These are phyloP conservation scores for Oryza rufipogon DNA, from an alignment of 176 grass and related monocot species.

Conservation along the genomic window DNA sequence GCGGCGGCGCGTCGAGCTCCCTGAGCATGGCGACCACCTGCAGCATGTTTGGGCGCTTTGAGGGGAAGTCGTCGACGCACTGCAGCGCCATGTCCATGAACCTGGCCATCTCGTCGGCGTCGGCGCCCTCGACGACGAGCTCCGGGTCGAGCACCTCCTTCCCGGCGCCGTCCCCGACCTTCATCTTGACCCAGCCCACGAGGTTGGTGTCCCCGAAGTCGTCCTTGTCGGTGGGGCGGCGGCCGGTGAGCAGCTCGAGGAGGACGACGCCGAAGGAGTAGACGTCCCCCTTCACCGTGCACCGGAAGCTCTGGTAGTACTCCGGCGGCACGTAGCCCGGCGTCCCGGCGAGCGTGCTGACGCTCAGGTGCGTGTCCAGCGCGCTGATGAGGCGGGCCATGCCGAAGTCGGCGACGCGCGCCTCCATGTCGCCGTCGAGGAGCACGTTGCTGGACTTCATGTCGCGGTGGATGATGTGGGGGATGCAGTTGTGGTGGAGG, in stretches of 20 bases:
- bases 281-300: conserved; percentile 87
- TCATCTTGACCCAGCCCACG: conserved; percentile 95
- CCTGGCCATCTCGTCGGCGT: conserved; percentile 54
- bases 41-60: conserved; percentile 88
- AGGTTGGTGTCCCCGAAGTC: conserved; percentile 96
- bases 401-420: conserved; percentile 85
- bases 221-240: conserved; percentile 86
- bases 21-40: conserved; percentile 78
- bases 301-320: conserved; percentile 99
- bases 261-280: conserved; percentile 96
- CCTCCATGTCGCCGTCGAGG: conserved; percentile 73
- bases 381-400: conserved; percentile 91
- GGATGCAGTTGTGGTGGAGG: conserved; percentile 98
- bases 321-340: conserved; percentile 93
- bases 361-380: conserved; percentile 93
- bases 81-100: conserved; percentile 84
- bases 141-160: conserved; percentile 81
- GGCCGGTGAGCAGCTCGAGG: conserved; percentile 81
- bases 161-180: conserved; percentile 62
- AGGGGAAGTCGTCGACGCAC: conserved; percentile 92
- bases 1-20: conserved; percentile 47
- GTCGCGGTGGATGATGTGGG: conserved; percentile 98
- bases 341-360: conserved; percentile 93
- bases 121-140: conserved; percentile 32
- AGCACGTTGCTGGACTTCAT: conserved; percentile 99